phyloP scores from a whole-genome alignment of 495 filamentous ascomycete species.

The Aspergillus baeticus region DNA sequence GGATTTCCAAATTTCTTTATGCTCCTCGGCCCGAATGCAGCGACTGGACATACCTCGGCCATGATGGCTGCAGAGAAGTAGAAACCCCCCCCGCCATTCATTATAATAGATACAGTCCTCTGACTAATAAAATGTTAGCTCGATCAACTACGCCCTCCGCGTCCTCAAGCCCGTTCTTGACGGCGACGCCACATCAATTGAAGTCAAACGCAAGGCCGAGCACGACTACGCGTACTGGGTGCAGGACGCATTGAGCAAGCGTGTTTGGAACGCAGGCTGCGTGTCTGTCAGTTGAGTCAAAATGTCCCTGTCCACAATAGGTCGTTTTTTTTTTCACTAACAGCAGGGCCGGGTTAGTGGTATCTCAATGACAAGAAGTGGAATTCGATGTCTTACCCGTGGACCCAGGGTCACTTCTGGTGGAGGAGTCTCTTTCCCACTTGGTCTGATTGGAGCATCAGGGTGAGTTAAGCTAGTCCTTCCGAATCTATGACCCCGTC shows the following conservation, averaged over 20 bases:
- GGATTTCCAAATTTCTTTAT: conserved; percentile 62
- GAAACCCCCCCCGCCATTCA: no score
- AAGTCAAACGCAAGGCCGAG: conserved; percentile 47
- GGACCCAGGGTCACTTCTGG: conserved; percentile 35
- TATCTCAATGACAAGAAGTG: conserved; percentile 36
- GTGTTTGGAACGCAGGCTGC: conserved; percentile 48
- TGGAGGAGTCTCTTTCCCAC: conserved; percentile 32
- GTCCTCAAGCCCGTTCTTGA: conserved; percentile 51
- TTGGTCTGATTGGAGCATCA: conserved; percentile 36
- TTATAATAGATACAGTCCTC: no score
- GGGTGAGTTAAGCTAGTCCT: no score
- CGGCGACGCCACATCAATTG: conserved; percentile 37
- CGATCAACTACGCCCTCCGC: conserved; percentile 44
- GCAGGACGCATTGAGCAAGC: conserved; percentile 39
- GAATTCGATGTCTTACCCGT: conserved; percentile 52
- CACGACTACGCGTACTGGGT: conserved; percentile 34
- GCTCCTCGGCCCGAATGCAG: conserved; percentile 57
- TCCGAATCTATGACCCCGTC: no score
- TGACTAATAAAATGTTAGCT: conserved; percentile 17
- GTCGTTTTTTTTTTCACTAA: no score
- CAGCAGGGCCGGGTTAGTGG: background rate
- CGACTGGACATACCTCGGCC: conserved; percentile 56
- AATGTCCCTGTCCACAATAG: no score
- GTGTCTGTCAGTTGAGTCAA: conserved; percentile 19
- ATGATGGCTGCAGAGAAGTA: conserved; percentile 52